Base-by-base conservation (phyloP, 2,329 filamentous ascomycete genomes). In the Phialemoniopsis sp. region DNA sequence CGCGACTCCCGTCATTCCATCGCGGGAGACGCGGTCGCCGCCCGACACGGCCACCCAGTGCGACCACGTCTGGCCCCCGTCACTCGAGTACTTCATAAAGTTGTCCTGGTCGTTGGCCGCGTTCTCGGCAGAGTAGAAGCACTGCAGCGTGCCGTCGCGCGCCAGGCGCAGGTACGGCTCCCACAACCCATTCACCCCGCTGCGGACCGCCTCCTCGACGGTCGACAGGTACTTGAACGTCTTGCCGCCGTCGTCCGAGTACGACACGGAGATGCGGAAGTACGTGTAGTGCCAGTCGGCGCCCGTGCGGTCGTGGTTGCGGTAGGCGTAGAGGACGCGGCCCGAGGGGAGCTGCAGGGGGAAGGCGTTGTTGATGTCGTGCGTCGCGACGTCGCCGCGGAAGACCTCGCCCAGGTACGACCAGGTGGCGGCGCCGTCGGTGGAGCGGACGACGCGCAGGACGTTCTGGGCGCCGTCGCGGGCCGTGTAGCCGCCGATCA, bases 1-100 rank as follows among this genome's bases (percentile, higher is more conserved):
- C n/a, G n/a, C n/a, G n/a, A 5, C 62, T 13, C 66, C 66, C 8
- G 65, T 49, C 68, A 72, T 72, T 19, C 68, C 67, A 37, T 72
- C 67, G 14, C 67, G 55, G 3, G 66, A 55, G 4, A 43, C 52
- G 16, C 43, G 34, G 4, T 56, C 52, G 4, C 45, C 40, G 9
- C 65, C 64, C 1, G 66, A 63, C 13, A 70, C 58, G 3, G 52
- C 50, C 10, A 55, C 39, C 41, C 51, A 46, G 9, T 32, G 36
- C 2, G 49, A 54, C 66, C 64, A 69, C 9, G 61, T 67, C 14
- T 21, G 12, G 2, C 69, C 67, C 3, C 57, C 60, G 42, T 71
- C 63, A 1, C 41, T 50, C 5, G 61, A 67, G 26, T 54, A 54
- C n/a, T 54, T 56, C 51, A 69, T 54, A 13, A 68, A 47, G 34